A percentile compares a stretch with the other conserved stretches of the same genome.
Evolutionary conservation across 352 stramenopile genomes (phyloP).

Genomic region (Phytopythium mirpurense): DNA sequence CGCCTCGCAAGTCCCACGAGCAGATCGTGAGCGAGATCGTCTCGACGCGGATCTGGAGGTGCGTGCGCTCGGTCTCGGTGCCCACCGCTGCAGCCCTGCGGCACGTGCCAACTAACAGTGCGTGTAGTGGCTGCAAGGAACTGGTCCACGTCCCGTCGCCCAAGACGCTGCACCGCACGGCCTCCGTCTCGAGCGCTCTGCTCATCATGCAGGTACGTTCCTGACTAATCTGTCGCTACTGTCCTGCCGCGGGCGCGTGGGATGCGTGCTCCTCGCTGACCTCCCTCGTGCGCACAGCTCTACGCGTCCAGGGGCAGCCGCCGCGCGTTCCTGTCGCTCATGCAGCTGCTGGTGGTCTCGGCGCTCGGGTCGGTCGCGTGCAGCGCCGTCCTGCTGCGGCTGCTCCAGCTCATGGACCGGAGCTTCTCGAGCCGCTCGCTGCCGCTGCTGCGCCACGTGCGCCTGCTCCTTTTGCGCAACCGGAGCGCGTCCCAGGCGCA

Average conservation of each 20-base stretch:
- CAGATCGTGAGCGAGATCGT: constrained; percentile 66
- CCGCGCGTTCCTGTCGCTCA: constrained; percentile 44
- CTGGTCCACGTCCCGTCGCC: constrained; percentile 57
- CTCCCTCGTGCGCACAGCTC: constrained; percentile 24
- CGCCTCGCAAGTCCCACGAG: constrained; percentile 24
- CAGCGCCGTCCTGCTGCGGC: constrained; percentile 42
- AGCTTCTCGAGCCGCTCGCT: constrained; percentile 22
- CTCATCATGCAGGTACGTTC: constrained; percentile 60
- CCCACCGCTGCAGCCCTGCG: neutral
- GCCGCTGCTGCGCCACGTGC: constrained; percentile 30
- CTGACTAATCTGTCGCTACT: too few species aligned
- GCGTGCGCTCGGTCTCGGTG: neutral
- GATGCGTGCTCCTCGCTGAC: too few species aligned
- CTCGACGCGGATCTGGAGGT: constrained; percentile 48
- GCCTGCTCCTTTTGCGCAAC: constrained; percentile 35
- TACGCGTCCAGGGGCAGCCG: constrained; percentile 64
- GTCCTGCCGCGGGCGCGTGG: too few species aligned
- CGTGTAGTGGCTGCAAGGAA: constrained; percentile 39
- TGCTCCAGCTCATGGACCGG: constrained; percentile 40
- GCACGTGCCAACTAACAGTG: too few species aligned
- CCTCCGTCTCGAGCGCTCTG: constrained; percentile 60
- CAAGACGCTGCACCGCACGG: constrained; percentile 56
- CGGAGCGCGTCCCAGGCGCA: constrained; percentile 15
- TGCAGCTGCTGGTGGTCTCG: constrained; percentile 55
- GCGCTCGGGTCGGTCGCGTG: constrained; percentile 65